Evolutionary conservation across 2,329 filamentous ascomycete species (phyloP), one percentile per base, ranked within the genome.

Genomic region (Colletotrichum zoysiae): DNA sequence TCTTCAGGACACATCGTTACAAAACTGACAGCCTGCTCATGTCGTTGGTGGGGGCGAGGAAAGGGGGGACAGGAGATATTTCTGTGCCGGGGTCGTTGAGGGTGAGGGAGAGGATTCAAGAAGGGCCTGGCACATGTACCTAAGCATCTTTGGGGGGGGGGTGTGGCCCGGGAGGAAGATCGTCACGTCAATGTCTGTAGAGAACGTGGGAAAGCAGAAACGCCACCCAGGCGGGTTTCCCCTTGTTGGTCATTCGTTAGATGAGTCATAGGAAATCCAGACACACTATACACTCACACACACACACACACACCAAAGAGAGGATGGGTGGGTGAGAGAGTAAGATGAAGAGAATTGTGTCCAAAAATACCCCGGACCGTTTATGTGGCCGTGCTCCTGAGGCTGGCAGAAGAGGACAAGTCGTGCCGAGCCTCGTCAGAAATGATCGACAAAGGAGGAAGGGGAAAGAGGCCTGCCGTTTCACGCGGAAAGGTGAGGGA

Each of bases 121-220:
- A 51, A 48, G n/a, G 59, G 33, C 59, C 51, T 51, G 46, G 59
- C 59, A 40, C n/a, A n/a, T 26, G 46, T 23, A n/a, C n/a, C n/a
- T n/a, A 51, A 51, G 30, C 16, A 30, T 26, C 3, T 2, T 18
- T 4, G 3, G 30, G 30, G 26, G 26, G 26, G 26, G 30, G 30
- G 30, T 11, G n/a, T 5, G 55, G 14, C 4, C 18, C 14, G 38
- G 14, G n/a, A 26, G 35, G 38, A 35, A 30, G n/a, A 40, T 18
- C 56, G 23, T 53, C 35, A 40, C 60, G 5, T 26, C 48, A 16
- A 40, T 42, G 3, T 42, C 9, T 18, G 23, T 16, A 42, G 16
- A 20, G n/a, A 53, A 16, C 2, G 40, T 9, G 57, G 14, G 8
- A 40, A 11, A 38, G 12, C 33, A 33, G 33, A 42, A 51, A 23